Conservation (phyloP, 352 stramenopile species). For the Globisporangium mamillatum region DNA sequence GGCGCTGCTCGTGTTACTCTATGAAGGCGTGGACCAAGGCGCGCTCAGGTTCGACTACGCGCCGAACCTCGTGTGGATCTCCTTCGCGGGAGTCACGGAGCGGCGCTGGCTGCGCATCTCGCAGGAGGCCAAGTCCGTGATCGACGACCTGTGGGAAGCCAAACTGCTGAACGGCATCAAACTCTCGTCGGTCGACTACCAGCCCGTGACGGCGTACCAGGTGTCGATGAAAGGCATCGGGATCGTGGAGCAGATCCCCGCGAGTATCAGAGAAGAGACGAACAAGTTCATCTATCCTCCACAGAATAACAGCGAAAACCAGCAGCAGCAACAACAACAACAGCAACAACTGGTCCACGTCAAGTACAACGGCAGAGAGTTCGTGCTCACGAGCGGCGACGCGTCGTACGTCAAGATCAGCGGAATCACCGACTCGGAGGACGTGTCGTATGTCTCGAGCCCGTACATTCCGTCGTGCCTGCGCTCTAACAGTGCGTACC, state of each 20-base stretch:
- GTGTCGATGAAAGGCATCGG: slow-evolving; percentile 86
- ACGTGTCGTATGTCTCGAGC: slow-evolving; percentile 97
- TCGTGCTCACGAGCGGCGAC: slow-evolving; percentile 60
- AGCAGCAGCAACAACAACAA: not conserved
- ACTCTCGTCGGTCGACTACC: slow-evolving; percentile 90
- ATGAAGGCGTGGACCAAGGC: slow-evolving; percentile 94
- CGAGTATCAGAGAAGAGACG: slow-evolving; percentile 64
- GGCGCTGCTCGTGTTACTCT: slow-evolving; percentile 93
- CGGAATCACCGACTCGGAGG: slow-evolving; percentile 95
- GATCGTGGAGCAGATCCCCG: slow-evolving; percentile 87
- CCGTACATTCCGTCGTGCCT: slow-evolving; percentile 96
- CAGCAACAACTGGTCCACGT: slow-evolving; percentile 36
- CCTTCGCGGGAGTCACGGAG: slow-evolving; percentile 80
- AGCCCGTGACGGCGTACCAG: slow-evolving; percentile 96
- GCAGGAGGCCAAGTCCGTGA: slow-evolving; percentile 94
- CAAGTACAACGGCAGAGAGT: slow-evolving; percentile 66
- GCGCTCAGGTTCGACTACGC: slow-evolving; percentile 96
- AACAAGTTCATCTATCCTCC: slow-evolving; percentile 52
- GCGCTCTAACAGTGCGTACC: slow-evolving; percentile 87
- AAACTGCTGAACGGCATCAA: slow-evolving; percentile 95
- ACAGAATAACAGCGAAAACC: not conserved
- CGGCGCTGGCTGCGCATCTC: slow-evolving; percentile 89
- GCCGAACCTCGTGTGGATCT: slow-evolving; percentile 90
- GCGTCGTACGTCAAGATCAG: slow-evolving; percentile 88
- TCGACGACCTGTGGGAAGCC: slow-evolving; percentile 95